These are phyloP conservation scores for Heimioporus sp. DNA, from an alignment of 768 basidiomycete genomes.

Conservation along the genomic window DNA sequence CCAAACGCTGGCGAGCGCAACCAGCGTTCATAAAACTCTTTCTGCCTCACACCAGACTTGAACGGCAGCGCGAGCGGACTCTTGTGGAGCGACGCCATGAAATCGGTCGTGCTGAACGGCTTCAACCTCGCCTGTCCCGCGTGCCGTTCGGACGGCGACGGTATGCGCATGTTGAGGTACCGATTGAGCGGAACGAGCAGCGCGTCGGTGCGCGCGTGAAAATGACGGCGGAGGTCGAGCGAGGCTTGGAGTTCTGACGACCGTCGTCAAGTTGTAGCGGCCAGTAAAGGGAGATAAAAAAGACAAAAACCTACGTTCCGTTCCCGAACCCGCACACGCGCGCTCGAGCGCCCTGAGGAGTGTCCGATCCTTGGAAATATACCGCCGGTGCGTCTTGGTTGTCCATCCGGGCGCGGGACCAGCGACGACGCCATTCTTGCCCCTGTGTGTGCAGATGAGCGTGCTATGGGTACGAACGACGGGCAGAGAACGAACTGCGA, in stretches of 20 bases:
- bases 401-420: constrained; percentile 71
- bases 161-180: constrained; percentile 87
- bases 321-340: constrained; percentile 48
- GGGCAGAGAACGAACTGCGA: constrained; percentile 36
- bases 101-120: constrained; percentile 66
- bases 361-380: constrained; percentile 79
- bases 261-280: not conserved
- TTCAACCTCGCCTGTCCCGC: constrained; percentile 44
- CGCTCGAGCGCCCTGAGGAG: constrained; percentile 73
- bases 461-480: too few relatives aligned
- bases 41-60: constrained; percentile 58
- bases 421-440: constrained; percentile 8
- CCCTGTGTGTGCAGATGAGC: too few relatives aligned
- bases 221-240: constrained; percentile 72
- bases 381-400: constrained; percentile 74
- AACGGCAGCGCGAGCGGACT: constrained; percentile 76
- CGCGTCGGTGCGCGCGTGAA: constrained; percentile 80
- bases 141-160: constrained; percentile 52
- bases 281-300: not conserved
- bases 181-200: constrained; percentile 88
- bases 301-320: constrained; percentile 44
- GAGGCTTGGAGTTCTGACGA: constrained; percentile 59
- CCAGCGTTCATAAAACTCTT: constrained; percentile 78
- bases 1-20: constrained; percentile 75
- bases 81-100: constrained; percentile 69